Percentiles rank a stretch among this genome's conserved stretches.
Evolutionary conservation across 345 rosid genomes (phyloP).

Genomic region (Acer saccharum): DNA sequence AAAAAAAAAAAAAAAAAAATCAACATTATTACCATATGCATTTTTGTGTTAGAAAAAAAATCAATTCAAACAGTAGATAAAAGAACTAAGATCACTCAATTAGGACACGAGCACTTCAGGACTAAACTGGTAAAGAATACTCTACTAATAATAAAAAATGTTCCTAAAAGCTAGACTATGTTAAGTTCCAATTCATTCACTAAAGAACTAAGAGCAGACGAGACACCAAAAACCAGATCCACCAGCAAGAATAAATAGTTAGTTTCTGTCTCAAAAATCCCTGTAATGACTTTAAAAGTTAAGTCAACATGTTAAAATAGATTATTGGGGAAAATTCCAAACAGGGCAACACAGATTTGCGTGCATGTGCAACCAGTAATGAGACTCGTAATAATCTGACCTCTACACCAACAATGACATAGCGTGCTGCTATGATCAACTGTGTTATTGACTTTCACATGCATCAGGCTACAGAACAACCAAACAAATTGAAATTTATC

Average conservation of each 20-base stretch:
- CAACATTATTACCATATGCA: too few species aligned
- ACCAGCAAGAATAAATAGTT: too few species aligned
- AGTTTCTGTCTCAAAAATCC: conserved; percentile 85
- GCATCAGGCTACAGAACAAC: conserved; percentile 91
- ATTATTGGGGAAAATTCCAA: conserved; percentile 11
- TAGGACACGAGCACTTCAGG: not conserved
- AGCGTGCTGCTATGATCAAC: conserved; percentile 75
- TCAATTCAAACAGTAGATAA: not conserved
- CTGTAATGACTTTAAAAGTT: conserved; percentile 36
- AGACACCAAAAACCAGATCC: too few species aligned
- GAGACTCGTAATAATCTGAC: conserved; percentile 35
- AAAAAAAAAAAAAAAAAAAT: too few species aligned
- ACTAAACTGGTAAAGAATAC: conserved; percentile 1
- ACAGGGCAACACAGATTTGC: not conserved
- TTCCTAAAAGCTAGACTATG: not conserved
- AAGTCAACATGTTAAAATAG: conserved; percentile 10
- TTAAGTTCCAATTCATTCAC: conserved; percentile 1
- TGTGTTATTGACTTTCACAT: conserved; percentile 80
- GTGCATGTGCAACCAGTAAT: not conserved
- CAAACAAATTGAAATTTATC: not conserved
- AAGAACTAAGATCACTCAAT: not conserved
- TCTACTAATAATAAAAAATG: not conserved
- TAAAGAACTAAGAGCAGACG: conserved; percentile 1
- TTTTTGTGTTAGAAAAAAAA: too few species aligned
- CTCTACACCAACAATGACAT: conserved; percentile 71